Percentiles rank a stretch among this genome's conserved stretches.
These are phyloP conservation scores for Coemansia sp. DNA, from an alignment of 192 early-diverging fungal genomes.

Conservation along the genomic window DNA sequence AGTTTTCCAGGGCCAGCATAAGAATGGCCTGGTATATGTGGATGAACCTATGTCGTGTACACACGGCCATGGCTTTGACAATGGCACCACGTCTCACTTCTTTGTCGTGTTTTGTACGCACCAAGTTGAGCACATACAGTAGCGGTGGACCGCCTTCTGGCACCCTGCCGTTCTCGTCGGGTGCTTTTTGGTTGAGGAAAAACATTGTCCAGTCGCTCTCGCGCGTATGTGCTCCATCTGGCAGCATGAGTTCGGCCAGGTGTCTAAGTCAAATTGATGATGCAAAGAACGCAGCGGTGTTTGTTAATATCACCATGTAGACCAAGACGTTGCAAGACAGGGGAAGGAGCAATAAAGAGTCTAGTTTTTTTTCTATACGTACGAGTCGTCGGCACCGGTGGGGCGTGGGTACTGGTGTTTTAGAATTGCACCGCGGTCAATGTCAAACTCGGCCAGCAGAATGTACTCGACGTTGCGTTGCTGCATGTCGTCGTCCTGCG, in stretches of 20 bases:
- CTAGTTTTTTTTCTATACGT: conserved; percentile 16
- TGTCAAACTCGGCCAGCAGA: conserved; percentile 92
- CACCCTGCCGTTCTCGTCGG: conserved; percentile 32
- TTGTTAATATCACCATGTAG: no score
- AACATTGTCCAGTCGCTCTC: conserved; percentile 95
- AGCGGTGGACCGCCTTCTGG: conserved; percentile 58
- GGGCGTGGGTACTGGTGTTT: conserved; percentile 82
- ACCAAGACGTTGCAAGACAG: no score
- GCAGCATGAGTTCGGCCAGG: conserved; percentile 93
- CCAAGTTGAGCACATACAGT: conserved; percentile 89
- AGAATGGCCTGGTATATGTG: conserved; percentile 92
- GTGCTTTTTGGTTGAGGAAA: conserved; percentile 73
- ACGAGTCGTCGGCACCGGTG: conserved; percentile 80
- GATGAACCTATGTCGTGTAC: conserved; percentile 83
- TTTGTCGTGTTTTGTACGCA: conserved; percentile 84
- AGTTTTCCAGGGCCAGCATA: conserved; percentile 87
- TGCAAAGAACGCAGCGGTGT: no score
- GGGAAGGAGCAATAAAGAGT: neutral
- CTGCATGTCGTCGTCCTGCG: conserved; percentile 13
- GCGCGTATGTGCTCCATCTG: conserved; percentile 91
- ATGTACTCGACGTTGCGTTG: conserved; percentile 73
- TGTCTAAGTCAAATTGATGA: conserved; percentile 24
- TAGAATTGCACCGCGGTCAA: conserved; percentile 85
- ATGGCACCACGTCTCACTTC: conserved; percentile 81
- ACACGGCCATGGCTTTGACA: conserved; percentile 93